A percentile compares a stretch with the other conserved stretches of the same genome.
Conservation (phyloP, 176 grass and related monocot species). For the Triticum turgidum region DNA sequence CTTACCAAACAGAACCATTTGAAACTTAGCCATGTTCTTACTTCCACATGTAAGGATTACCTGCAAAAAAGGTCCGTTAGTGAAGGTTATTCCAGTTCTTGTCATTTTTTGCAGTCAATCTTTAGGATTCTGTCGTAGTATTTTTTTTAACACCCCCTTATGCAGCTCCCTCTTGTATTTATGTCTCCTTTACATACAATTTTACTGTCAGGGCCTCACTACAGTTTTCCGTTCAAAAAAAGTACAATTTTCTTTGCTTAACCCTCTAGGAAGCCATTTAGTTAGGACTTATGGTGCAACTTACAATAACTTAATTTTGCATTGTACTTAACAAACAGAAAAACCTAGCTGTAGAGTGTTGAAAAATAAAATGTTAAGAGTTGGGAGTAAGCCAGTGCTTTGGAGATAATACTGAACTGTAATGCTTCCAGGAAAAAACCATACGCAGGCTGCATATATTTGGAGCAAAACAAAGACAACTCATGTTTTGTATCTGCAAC, state of each 20-base stretch:
- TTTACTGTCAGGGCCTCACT: neutral
- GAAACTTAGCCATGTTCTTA: neutral
- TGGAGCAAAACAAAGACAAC: slow-evolving; percentile 2
- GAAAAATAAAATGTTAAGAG: neutral
- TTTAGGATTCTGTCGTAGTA: neutral
- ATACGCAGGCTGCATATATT: neutral
- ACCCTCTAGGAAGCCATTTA: neutral
- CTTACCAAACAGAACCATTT: neutral
- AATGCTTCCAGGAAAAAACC: slow-evolving; percentile 7
- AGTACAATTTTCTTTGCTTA: neutral
- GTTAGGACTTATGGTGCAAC: neutral
- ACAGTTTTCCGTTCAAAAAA: neutral
- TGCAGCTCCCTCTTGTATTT: neutral
- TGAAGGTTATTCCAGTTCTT: neutral
- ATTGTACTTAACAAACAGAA: neutral
- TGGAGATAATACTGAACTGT: neutral
- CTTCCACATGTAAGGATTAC: slow-evolving; percentile 6
- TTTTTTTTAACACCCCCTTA: neutral
- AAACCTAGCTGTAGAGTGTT: neutral
- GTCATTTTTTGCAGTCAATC: neutral
- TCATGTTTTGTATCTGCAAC: neutral
- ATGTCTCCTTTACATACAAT: neutral
- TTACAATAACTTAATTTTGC: neutral
- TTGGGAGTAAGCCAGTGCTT: neutral
- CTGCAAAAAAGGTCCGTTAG: neutral